Evolutionary conservation across 306 rosid species (phyloP).

Genomic region (Prunus davidiana): DNA sequence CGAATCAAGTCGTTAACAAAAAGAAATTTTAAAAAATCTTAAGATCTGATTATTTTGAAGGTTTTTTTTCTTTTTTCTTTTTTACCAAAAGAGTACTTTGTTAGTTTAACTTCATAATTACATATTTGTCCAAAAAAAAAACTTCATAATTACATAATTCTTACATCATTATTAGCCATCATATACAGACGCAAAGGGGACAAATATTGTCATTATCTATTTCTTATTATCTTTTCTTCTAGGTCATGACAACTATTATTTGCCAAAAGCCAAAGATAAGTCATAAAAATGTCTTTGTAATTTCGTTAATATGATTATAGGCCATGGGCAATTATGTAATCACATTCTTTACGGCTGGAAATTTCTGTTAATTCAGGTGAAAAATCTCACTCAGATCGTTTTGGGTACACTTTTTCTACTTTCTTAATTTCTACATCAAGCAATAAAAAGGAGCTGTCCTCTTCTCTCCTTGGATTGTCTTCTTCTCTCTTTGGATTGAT

Average conservation of each 20-base stretch:
- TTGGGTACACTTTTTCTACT: conserved; percentile 9
- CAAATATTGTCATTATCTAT: not conserved
- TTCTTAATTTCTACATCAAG: conserved; percentile 28
- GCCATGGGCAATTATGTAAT: conserved; percentile 18
- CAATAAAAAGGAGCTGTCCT: conserved; percentile 15
- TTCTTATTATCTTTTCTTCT: not conserved
- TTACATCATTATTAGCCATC: not conserved
- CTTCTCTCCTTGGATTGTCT: conserved; percentile 14
- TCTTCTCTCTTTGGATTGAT: conserved; percentile 8
- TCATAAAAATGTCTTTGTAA: not conserved
- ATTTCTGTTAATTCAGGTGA: conserved; percentile 41
- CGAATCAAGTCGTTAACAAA: too few species aligned
- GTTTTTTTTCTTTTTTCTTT: too few species aligned
- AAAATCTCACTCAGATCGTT: conserved; percentile 14
- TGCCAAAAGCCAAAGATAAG: not conserved
- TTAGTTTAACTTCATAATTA: too few species aligned
- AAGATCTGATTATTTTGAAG: too few species aligned
- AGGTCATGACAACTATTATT: not conserved
- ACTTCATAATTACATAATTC: not conserved
- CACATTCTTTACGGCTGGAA: not conserved
- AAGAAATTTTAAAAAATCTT: too few species aligned
- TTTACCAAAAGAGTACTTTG: too few species aligned
- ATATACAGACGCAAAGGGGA: not conserved
- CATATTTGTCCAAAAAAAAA: not conserved
- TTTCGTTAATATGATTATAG: conserved; percentile 3